Conservation (phyloP, 441 rosid species). For the Corymbia citriodora region DNA sequence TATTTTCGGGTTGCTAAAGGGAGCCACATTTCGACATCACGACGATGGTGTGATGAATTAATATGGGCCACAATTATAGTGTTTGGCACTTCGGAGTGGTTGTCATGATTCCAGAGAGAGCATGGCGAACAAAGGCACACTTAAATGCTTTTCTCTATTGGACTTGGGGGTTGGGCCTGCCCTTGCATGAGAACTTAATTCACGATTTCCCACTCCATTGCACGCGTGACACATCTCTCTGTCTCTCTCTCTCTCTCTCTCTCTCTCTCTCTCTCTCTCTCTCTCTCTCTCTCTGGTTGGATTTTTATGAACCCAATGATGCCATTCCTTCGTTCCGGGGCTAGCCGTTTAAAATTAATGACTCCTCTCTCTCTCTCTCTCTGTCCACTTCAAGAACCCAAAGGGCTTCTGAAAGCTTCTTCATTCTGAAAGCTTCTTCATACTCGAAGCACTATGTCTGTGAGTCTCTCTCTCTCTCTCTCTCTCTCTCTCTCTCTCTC, state of each 20-base stretch:
- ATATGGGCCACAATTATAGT: not conserved
- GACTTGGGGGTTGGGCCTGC: not conserved
- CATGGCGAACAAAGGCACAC: not conserved
- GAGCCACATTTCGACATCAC: not conserved
- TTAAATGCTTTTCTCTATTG: not conserved
- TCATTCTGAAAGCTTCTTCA: not conserved
- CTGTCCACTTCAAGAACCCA: not conserved
- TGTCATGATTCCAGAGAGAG: not conserved
- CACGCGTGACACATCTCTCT: not conserved
- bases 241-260: not conserved
- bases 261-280: not conserved
- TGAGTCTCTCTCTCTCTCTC: conserved; percentile 12
- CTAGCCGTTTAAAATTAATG: conserved; percentile 20
- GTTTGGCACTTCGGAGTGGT: not conserved
- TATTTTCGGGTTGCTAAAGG: not conserved
- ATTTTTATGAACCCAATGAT: not conserved
- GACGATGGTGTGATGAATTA: not conserved
- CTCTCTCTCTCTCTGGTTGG: not conserved
- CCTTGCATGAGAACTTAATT: not conserved
- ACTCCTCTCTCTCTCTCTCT: conserved; percentile 10
- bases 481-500: not conserved
- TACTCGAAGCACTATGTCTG: conserved; percentile 21
- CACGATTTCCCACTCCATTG: not conserved
- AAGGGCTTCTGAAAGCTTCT: not conserved
- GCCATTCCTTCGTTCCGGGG: not conserved